Evolutionary conservation across 495 filamentous ascomycete species (phyloP), one percentile per base, ranked within the genome.

Genomic region (Tuber borchii): DNA sequence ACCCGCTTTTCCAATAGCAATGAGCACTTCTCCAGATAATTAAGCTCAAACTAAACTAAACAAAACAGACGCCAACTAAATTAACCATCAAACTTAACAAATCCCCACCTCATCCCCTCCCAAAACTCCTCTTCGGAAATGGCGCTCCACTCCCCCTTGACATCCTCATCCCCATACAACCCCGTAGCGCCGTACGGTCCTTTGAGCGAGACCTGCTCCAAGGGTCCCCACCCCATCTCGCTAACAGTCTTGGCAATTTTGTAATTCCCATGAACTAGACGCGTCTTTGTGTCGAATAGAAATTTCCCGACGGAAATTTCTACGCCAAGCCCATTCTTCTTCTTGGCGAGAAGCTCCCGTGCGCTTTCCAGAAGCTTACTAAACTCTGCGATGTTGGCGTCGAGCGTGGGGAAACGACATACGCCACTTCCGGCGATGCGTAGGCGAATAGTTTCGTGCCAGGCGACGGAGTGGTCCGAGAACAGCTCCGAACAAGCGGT

Each of bases 141-240:
- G 43, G 75, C 81, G 2, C 65, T 81, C 78, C 76, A 88, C 70
- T 76, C 83, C 71, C 82, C 85, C 73, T 86, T 86, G 51, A 85
- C 86, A 42, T 79, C 70, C 12, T 79, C 77, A 65, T 87, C 87
- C 43, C 86, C 87, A 70, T 88, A 88, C 34, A 87, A 79, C 0
- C 87, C 87, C 10, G 86, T 87, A 68, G 82, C 82, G n/a, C 87
- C 87, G 72, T 88, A 88, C 1, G 87, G 87, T 0, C 87, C 87
- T 75, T 88, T 88, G 19, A 84, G 83, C 45, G 83, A 85, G 1
- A 78, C 70, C 45, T 75, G 73, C 78, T 81, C 75, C 20, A 82
- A 73, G 14, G 78, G 69, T 10, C 83, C 84, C 87, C 87, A 88
- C 34, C 74, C 37, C 12, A 83, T 86, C 26, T 79, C 80, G 2